Evolutionary conservation across 2,329 filamentous ascomycete genomes (phyloP), one percentile per base, ranked within the genome.

Genomic region (Aspergillus fumigatus): DNA sequence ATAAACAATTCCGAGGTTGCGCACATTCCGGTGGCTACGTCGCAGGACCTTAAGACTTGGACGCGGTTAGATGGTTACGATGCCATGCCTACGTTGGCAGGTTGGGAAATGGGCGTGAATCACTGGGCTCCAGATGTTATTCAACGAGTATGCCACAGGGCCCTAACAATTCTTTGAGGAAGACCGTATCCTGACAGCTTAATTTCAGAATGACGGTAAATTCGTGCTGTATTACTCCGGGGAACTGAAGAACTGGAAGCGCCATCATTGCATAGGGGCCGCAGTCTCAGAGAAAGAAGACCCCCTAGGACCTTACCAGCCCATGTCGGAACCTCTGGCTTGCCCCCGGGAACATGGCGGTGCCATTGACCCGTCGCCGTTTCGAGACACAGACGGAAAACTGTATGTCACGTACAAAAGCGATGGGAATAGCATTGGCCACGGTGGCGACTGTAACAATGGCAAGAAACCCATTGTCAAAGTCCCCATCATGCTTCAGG

Each of bases 361-460:
- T 50, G 82, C 83, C 43, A 87, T 88, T 60, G 85, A 88, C 65
- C 77, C 84, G 0, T 77, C 82, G 0, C 82, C 81, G 3, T 87
- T 86, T 67, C 64, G 70, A n/a, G 84, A 88, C 63, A 45, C 32
- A 1, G 76, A 79, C 45, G 81, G 81, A 26, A 77, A 69, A 35
- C 75, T 80, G 6, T 88, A 86, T 65, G 75, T 88, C 21, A 71
- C 82, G 19, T 88, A 87, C 73, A 88, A 88, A 69, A 75, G 85
- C 38, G 85, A 88, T 65, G 84, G 84, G 25, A 87, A 87, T 69
- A 76, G 75, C 53, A 70, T 81, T 40, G 75, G 75, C 5, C 65
- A 71, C 56, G 76, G 76, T 29, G 78, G 78, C 3, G 65, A 67
- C 41, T 80, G 78, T 63, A 69, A 69, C 41, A 75, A 77, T 53